Evolutionary conservation across 495 filamentous ascomycete genomes (phyloP).

Genomic region (Haplographium delicatum): DNA sequence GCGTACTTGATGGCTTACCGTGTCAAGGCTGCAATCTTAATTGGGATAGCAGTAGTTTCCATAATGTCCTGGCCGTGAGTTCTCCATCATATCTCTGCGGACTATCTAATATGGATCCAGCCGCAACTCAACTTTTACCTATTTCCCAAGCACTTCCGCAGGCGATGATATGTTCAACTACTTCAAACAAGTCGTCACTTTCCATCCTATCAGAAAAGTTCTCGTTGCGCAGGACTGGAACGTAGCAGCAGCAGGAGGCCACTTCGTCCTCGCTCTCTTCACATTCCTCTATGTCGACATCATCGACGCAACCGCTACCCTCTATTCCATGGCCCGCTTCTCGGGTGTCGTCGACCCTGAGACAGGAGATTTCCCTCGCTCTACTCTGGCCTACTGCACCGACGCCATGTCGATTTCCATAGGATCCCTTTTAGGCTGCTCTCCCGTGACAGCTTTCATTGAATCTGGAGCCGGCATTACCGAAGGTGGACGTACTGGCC

Average conservation of each 20-base stretch:
- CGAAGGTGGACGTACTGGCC: slow-evolving; percentile 72
- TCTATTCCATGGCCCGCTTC: slow-evolving; percentile 81
- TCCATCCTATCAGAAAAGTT: slow-evolving; percentile 68
- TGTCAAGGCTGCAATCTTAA: slow-evolving; percentile 72
- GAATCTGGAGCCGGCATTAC: slow-evolving; percentile 80
- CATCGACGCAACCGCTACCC: slow-evolving; percentile 56
- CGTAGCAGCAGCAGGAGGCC: slow-evolving; percentile 46
- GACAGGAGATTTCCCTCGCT: slow-evolving; percentile 63
- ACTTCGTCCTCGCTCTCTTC: slow-evolving; percentile 71
- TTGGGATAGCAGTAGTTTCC: slow-evolving; percentile 76
- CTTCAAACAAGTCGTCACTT: slow-evolving; percentile 73
- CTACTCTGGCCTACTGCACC: slow-evolving; percentile 61
- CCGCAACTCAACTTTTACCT: slow-evolving; percentile 66
- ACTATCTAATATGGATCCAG: slow-evolving; percentile 25
- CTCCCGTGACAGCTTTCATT: slow-evolving; percentile 76
- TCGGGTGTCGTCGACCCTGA: slow-evolving; percentile 53
- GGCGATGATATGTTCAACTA: slow-evolving; percentile 66
- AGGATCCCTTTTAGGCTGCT: slow-evolving; percentile 66
- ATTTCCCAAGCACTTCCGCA: slow-evolving; percentile 64
- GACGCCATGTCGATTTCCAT: slow-evolving; percentile 67
- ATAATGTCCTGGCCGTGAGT: slow-evolving; percentile 73
- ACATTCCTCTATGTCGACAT: slow-evolving; percentile 88
- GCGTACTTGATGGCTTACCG: slow-evolving; percentile 74
- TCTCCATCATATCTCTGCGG: not conserved
- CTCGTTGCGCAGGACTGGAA: slow-evolving; percentile 64